Conservation (phyloP, 2,329 filamentous ascomycete genomes). For the Phialocephala subalpina region DNA sequence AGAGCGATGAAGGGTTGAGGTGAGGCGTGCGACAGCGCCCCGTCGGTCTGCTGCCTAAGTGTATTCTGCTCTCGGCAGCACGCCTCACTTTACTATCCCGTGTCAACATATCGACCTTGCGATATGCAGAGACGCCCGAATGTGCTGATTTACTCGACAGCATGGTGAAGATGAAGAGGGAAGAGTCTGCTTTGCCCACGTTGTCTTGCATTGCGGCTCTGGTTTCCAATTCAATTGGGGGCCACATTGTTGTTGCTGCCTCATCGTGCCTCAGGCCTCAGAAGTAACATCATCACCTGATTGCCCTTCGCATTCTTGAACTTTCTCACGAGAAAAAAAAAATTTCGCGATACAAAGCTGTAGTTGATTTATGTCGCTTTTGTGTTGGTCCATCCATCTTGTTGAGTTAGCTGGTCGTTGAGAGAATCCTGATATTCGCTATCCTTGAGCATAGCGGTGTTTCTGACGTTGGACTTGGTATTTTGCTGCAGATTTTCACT, state of each 20-base stretch:
- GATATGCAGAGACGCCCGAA: background rate
- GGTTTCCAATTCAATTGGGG: background rate
- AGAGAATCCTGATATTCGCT: too few species aligned
- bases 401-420: background rate
- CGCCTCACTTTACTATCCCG: background rate
- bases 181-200: background rate
- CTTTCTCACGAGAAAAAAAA: background rate
- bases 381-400: background rate
- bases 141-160: background rate
- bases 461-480: too few species aligned
- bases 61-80: background rate
- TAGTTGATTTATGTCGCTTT: background rate
- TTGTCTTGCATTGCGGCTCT: conserved; percentile 2
- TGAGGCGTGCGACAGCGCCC: conserved; percentile 1
- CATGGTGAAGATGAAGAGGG: background rate
- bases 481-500: too few species aligned
- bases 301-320: background rate
- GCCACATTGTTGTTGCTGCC: background rate
- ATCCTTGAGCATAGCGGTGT: too few species aligned
- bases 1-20: background rate
- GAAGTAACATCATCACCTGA: background rate
- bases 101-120: conserved; percentile 12
- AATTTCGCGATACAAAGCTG: background rate
- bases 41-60: background rate
- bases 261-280: background rate